Base-by-base conservation (phyloP, 345 rosid species). In the Aurinia saxatilis region DNA sequence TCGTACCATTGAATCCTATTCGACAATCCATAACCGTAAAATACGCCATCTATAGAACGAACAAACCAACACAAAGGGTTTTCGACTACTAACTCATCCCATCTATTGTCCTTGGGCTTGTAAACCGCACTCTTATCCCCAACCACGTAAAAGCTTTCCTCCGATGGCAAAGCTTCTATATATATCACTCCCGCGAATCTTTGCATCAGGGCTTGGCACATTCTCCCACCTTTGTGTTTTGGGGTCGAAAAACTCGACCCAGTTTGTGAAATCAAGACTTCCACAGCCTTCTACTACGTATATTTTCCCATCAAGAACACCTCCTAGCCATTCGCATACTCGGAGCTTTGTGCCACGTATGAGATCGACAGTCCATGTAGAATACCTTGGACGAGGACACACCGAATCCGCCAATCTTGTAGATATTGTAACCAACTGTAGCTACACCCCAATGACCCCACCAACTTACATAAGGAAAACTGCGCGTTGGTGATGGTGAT, bases 61-160 rank as follows among this genome's bases (percentile, higher is more conserved):
- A 81, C 83, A 36, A 7, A 10, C 5, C 87, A 78, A 19, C 84
- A 84, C 30, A 82, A 72, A 88, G 87, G 82, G 36, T 69, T 49
- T 44, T 1, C 7, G 5, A 40, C 80, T 49, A 61, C 84, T 39
- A 76, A 84, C 3, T 57, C 48, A 49, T 73, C 80, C 95, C 95
- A 87, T 11, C 30, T 54, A 50, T 41, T 66, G 1, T 30, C 38
- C 21, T 30, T 29, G 1, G 21, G 25, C 2, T 21, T 21, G 25
- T 21, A 21, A 21, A 21, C 25, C 25, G 6, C 30, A 27, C 30
- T 27, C 30, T 27, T 5, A 27, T 5, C 5, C 30, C 30, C 30
- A 27, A 5, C 5, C 30, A 27, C 0, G 56, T 31, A 30, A 15
- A 50, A n/a, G 21, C 2, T 31, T 19, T 21, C 50, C 50, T 11